phyloP scores from a whole-genome alignment of 1,139 yeast species.

The Yamadazyma siamensis region DNA sequence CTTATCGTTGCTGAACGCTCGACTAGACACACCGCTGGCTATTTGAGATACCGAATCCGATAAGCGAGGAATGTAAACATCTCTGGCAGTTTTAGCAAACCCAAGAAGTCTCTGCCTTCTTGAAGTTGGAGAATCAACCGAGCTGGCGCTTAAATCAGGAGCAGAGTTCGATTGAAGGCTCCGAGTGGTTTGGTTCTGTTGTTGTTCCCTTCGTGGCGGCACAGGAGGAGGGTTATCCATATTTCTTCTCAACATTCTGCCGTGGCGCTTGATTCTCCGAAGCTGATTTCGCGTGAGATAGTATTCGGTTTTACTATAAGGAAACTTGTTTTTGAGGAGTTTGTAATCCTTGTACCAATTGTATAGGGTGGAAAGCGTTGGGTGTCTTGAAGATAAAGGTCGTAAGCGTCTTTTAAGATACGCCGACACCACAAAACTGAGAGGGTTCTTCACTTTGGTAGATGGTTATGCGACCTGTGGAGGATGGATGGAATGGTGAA shows the following conservation, averaged over 20 bases:
- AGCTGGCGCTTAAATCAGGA: conserved; percentile 1
- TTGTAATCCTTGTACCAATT: conserved; percentile 23
- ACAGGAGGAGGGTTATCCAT: no score
- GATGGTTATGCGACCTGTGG: background rate
- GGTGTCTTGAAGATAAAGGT: conserved; percentile 8
- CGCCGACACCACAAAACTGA: conserved; percentile 17
- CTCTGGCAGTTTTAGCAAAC: conserved; percentile 54
- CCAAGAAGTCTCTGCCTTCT: conserved; percentile 43
- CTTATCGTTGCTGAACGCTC: conserved; percentile 28
- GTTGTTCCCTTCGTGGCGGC: background rate
- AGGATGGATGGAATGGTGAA: background rate
- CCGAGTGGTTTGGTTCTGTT: background rate
- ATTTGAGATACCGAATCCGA: conserved; percentile 47
- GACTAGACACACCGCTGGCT: conserved; percentile 45
- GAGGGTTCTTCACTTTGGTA: conserved; percentile 4
- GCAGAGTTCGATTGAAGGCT: conserved; percentile 1
- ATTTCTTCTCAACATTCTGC: conserved; percentile 10
- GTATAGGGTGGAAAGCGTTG: conserved; percentile 13
- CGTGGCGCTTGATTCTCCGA: conserved; percentile 15
- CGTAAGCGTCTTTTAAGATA: conserved; percentile 15
- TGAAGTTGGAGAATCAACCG: conserved; percentile 7
- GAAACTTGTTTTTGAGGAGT: conserved; percentile 17
- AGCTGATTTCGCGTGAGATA: conserved; percentile 9
- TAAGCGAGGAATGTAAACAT: conserved; percentile 52
- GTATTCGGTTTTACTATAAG: conserved; percentile 13